Evolutionary conservation across 805 yeast genomes (phyloP), one percentile per base, ranked within the genome.

Genomic region (Suhomyces xylopsoci): DNA sequence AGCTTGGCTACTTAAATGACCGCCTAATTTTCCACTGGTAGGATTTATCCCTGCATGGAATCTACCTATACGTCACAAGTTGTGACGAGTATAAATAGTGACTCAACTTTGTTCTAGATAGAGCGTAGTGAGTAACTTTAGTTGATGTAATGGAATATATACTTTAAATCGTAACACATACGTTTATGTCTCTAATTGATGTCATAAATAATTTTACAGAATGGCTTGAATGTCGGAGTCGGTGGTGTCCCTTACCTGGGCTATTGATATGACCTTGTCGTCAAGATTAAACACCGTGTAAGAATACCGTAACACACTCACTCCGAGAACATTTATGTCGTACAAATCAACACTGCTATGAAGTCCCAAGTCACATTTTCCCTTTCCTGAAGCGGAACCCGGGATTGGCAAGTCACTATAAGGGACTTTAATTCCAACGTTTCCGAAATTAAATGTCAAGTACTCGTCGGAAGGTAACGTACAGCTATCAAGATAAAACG

Each of bases 251-350:
- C 55, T 55, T 24, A 50, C 58, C 48, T 60, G 68, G 2, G 68
- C 70, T 51, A 66, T 38, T 6, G 65, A 59, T 10, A 66, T 52
- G 28, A 57, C 55, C 45, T 57, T 57, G 51, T 63, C 62, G 36
- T 66, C 69, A 51, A 66, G 57, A 50, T 66, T 57, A 52, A 61
- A 65, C 19, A 66, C 68, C 7, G 62, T 45, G 53, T 66, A 66
- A 12, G 65, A 62, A 32, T 50, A 52, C 34, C 66, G 58, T 47
- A 66, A 62, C 55, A 66, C 65, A 56, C 61, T 63, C 52, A 61
- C 69, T 5, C 70, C 70, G 48, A 66, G 58, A 19, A 61, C 53
- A 12, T 46, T 51, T 3, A 36, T 17, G 42, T 47, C 20, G 25
- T 47, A 38, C 12, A 47, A 14, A 9, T 24, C 17, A 10, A 25